phyloP scores from a whole-genome alignment of 2,329 filamentous ascomycete genomes.

The Westerdykella aurantiaca region DNA sequence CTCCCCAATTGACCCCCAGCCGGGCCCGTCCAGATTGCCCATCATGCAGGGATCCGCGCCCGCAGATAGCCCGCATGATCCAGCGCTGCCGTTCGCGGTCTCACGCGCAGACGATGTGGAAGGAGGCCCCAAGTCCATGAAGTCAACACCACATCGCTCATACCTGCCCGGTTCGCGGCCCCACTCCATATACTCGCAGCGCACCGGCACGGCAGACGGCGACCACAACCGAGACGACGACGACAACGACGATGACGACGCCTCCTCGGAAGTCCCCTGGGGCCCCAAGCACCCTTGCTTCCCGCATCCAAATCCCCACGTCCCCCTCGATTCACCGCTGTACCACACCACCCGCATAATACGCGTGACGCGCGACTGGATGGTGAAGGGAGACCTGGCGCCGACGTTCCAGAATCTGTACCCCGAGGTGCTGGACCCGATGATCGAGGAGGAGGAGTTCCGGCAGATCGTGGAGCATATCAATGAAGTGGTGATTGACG shows the following conservation, averaged over 20 bases:
- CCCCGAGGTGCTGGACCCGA: conserved; percentile 87
- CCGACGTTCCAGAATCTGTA: conserved; percentile 94
- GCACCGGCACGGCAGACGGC: conserved; percentile 29
- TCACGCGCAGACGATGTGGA: conserved; percentile 21
- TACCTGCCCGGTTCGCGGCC: conserved; percentile 26
- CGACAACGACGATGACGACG: conserved; percentile 38
- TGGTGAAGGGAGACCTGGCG: conserved; percentile 79
- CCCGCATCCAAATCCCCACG: conserved; percentile 88
- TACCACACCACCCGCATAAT: conserved; percentile 81
- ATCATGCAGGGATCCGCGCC: conserved; percentile 12
- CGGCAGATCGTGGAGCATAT: conserved; percentile 73
- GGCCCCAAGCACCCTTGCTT: conserved; percentile 91
- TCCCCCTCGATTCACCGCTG: conserved; percentile 68
- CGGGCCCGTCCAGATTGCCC: conserved; percentile 23
- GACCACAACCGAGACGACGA: conserved; percentile 54
- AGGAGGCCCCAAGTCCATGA: conserved; percentile 12
- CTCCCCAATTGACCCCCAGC: conserved; percentile 18
- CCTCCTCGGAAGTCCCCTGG: conserved; percentile 65
- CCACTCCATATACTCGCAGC: conserved; percentile 23
- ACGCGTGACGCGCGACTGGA: conserved; percentile 85
- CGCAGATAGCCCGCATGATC: conserved; percentile 11
- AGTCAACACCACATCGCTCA: conserved; percentile 11
- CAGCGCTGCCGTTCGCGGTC: conserved; percentile 7
- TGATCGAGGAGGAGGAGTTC: conserved; percentile 81
- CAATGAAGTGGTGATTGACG: conserved; percentile 68